Evolutionary conservation across 352 stramenopile species (phyloP).

Genomic region (Albugo laibachii): DNA sequence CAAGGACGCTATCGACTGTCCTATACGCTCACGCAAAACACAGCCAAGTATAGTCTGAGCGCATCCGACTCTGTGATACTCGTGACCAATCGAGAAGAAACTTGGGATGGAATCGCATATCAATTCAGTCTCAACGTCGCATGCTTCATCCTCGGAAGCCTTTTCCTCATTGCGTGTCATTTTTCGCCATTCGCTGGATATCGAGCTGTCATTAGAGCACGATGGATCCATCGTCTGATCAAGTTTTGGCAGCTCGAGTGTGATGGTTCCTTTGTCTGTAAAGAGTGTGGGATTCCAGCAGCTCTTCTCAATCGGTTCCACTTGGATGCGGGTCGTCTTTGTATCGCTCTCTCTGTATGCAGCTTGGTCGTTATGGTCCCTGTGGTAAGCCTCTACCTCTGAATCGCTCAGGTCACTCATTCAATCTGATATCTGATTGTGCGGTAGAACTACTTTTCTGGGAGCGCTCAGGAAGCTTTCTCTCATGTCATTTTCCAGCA

Average conservation of each 20-base stretch:
- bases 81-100: slow-evolving; percentile 18
- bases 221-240: slow-evolving; percentile 18
- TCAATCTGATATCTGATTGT: neutral
- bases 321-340: slow-evolving; percentile 36
- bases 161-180: slow-evolving; percentile 27
- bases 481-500: slow-evolving; percentile 34
- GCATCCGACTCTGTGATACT: slow-evolving; percentile 30
- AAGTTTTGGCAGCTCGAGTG: slow-evolving; percentile 25
- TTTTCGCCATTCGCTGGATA: slow-evolving; percentile 37
- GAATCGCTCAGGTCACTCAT: neutral
- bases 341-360: slow-evolving; percentile 37
- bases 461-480: slow-evolving; percentile 15
- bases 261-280: slow-evolving; percentile 30
- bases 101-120: slow-evolving; percentile 49
- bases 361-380: slow-evolving; percentile 46
- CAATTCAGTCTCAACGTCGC: slow-evolving; percentile 38
- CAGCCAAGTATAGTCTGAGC: slow-evolving; percentile 22
- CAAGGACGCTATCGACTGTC: slow-evolving; percentile 34
- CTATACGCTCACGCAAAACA: slow-evolving; percentile 19
- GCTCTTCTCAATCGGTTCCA: slow-evolving; percentile 48
- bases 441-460: slow-evolving; percentile 45
- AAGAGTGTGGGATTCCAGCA: slow-evolving; percentile 43
- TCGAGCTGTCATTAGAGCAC: slow-evolving; percentile 17
- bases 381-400: slow-evolving; percentile 19
- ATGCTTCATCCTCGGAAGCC: slow-evolving; percentile 24